Conservation (phyloP, 2,329 filamentous ascomycete species). For the Aspergillus pseudoviridinutans region DNA sequence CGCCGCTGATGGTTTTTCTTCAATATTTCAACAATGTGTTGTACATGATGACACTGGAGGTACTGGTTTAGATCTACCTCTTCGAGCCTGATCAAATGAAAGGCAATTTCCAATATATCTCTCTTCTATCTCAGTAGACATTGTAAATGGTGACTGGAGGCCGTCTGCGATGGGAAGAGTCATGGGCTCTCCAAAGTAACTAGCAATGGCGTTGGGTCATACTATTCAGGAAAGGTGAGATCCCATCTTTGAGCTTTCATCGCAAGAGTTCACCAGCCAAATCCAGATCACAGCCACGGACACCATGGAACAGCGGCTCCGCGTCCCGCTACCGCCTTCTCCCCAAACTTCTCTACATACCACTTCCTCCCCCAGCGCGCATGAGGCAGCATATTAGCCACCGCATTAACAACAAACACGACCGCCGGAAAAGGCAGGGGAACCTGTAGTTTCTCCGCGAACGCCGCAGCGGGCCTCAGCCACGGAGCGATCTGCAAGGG, state of each 20-base stretch:
- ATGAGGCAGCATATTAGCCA: conserved; percentile 84
- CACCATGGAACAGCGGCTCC: conserved; percentile 68
- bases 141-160: not conserved
- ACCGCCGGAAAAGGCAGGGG: conserved; percentile 68
- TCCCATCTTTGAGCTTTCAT: not conserved
- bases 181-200: too few relatives aligned
- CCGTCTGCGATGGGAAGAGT: not conserved
- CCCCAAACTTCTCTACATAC: conserved; percentile 86
- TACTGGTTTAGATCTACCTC: conserved; percentile 6
- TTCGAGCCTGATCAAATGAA: conserved; percentile 9
- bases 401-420: conserved; percentile 79
- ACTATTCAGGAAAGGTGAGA: not conserved
- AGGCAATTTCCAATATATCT: not conserved
- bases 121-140: not conserved
- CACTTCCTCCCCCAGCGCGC: conserved; percentile 76
- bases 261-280: not conserved
- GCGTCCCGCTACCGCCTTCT: conserved; percentile 68
- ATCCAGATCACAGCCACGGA: conserved; percentile 28
- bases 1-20: conserved; percentile 17
- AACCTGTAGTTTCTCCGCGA: conserved; percentile 26
- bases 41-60: conserved; percentile 18
- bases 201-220: not conserved
- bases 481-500: conserved; percentile 33
- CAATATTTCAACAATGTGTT: conserved; percentile 37
- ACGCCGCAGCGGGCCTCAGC: conserved; percentile 29